These are phyloP conservation scores for Petasospora fabianii DNA, from an alignment of 1,139 yeast genomes.

Conservation along the genomic window DNA sequence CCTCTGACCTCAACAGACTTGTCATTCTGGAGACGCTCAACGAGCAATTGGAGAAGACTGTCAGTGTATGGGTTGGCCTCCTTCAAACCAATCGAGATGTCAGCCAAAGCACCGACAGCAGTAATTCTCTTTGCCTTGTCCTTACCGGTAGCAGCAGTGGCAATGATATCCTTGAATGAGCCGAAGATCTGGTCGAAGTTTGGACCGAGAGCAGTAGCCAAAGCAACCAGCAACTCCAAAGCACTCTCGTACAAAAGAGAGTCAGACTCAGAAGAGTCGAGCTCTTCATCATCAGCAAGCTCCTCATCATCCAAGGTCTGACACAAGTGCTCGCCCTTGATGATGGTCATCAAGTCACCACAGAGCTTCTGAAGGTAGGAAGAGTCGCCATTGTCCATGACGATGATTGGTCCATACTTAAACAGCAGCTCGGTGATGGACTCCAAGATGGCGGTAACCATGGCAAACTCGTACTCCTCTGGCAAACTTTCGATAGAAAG, in stretches of 20 bases:
- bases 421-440: conserved; percentile 66
- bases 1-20: conserved; percentile 87
- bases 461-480: conserved; percentile 77
- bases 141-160: conserved; percentile 58
- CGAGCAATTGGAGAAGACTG: conserved; percentile 67
- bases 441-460: conserved; percentile 79
- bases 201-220: conserved; percentile 70
- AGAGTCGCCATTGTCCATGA: conserved; percentile 58
- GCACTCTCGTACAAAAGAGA: conserved; percentile 82
- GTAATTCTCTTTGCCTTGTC: conserved; percentile 75
- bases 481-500: conserved; percentile 60
- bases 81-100: conserved; percentile 76
- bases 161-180: conserved; percentile 66
- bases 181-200: conserved; percentile 72
- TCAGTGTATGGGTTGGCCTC: conserved; percentile 61
- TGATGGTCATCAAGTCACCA: conserved; percentile 62
- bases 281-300: conserved; percentile 42
- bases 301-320: conserved; percentile 65
- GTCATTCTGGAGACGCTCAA: conserved; percentile 68
- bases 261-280: conserved; percentile 83
- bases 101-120: conserved; percentile 88
- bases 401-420: conserved; percentile 68
- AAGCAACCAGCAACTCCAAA: conserved; percentile 75
- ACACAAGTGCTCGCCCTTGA: conserved; percentile 79
- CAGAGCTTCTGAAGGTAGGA: conserved; percentile 63